Conservation (phyloP, 129 eudicot genomes). For the Flaveria bidentis region DNA sequence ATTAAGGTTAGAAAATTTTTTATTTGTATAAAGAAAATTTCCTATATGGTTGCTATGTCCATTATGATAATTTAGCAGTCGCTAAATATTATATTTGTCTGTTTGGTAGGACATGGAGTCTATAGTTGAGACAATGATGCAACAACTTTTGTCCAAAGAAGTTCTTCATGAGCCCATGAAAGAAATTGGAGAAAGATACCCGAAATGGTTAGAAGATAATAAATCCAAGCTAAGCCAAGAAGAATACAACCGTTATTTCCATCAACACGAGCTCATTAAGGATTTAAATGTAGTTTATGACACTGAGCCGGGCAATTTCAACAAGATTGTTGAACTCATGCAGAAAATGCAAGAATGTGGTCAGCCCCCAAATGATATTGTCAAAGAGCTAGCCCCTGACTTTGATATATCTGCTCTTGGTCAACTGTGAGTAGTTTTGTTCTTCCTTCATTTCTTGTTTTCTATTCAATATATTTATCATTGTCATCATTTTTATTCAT, state of each 20-base stretch:
- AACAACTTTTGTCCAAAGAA: constrained; percentile 93
- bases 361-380: constrained; percentile 95
- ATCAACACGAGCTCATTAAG: constrained; percentile 72
- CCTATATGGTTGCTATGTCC: not conserved
- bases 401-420: constrained; percentile 88
- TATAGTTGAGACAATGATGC: constrained; percentile 96
- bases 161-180: constrained; percentile 95
- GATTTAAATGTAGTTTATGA: constrained; percentile 79
- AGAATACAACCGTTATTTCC: constrained; percentile 69
- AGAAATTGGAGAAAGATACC: constrained; percentile 98
- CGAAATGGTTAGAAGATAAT: constrained; percentile 89
- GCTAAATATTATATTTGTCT: not conserved
- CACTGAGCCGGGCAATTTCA: constrained; percentile 76
- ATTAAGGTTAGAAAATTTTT: too few species aligned
- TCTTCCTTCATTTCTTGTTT: constrained; percentile 1
- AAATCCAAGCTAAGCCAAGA: constrained; percentile 63
- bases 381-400: constrained; percentile 90
- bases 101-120: constrained; percentile 88
- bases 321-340: constrained; percentile 96
- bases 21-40: too few species aligned
- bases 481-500: not conserved
- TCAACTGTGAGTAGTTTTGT: constrained; percentile 69
- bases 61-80: not conserved
- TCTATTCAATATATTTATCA: not conserved
- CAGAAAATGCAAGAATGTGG: constrained; percentile 99